Evolutionary conservation across 768 basidiomycete species (phyloP), one percentile per base, ranked within the genome.

Genomic region (Tulasnella calospora): DNA sequence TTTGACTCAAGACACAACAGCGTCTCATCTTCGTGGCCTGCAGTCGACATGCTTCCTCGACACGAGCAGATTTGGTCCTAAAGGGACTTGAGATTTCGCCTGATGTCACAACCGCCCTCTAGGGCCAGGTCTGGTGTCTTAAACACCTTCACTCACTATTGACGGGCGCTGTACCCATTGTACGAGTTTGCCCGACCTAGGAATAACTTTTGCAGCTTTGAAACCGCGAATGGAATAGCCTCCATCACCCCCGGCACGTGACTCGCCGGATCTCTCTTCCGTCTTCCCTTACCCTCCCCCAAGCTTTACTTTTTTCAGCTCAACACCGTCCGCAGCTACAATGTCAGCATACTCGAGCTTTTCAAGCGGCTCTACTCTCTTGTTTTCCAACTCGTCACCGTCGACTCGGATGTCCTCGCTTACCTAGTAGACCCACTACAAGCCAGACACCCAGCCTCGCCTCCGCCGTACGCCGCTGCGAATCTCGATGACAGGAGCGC

Each of bases 361-460:
- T 33, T 33, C 70, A 71, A 71, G 35, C 38, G 38, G 10, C 38
- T 17, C 9, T 21, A 71, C 74, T 27, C 74, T 46, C 19, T 40
- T 76, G 51, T 76, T 57, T 10, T 57, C 74, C 4, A 76, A 36
- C 74, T 76, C 74, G 3, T 30, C 35, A 36, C 17, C 74, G 38
- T 61, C 74, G 5, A 51, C 74, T 15, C 51, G 46, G 5, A 76
- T 51, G 19, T 76, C 74, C 36, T 76, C 74, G 21, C 27, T 76
- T 7, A 51, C 38, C n/a, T n/a, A n/a, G 17, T 76, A 17, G 19
- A 61, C 27, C 33, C 23, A 27, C 74, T 5, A 76, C 9, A 51
- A n/a, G 19, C 33, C 74, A 3, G 13, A 44, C 17, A 27, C 74
- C 41, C 73, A 13, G 19, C 38, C 46, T 40, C 3, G 38, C 38